phyloP scores from a whole-genome alignment of 768 basidiomycete genomes.

The Suillus americanus region DNA sequence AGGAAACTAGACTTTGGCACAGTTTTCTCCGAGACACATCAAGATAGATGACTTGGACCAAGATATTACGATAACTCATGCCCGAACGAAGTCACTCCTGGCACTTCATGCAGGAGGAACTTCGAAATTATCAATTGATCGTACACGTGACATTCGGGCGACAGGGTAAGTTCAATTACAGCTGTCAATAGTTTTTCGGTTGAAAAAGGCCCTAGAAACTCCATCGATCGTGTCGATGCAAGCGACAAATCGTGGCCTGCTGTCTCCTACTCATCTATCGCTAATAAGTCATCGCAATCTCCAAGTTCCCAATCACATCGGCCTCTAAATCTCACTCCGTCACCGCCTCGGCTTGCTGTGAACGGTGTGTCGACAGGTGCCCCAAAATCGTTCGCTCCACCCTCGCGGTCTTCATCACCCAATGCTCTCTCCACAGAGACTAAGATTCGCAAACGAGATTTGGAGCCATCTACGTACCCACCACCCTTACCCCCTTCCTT shows the following conservation, averaged over 20 bases:
- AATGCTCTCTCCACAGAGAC: constrained; percentile 41
- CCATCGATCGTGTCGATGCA: constrained; percentile 8
- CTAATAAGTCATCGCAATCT: constrained; percentile 18
- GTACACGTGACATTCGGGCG: not conserved
- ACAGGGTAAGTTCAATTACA: constrained; percentile 1
- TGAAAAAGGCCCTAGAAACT: not conserved
- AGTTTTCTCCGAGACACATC: constrained; percentile 58
- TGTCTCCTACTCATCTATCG: constrained; percentile 41
- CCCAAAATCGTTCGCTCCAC: constrained; percentile 45
- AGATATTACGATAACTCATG: constrained; percentile 21
- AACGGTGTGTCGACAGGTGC: constrained; percentile 68
- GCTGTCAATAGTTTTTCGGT: not conserved
- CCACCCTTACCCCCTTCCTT: constrained; percentile 33
- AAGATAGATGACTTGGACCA: constrained; percentile 21
- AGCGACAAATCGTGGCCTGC: constrained; percentile 41
- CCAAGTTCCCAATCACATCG: constrained; percentile 6
- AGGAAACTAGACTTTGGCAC: constrained; percentile 54
- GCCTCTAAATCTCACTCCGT: constrained; percentile 35
- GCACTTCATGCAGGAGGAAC: constrained; percentile 6
- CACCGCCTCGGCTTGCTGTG: constrained; percentile 63
- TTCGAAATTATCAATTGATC: constrained; percentile 2
- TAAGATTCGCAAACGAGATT: constrained; percentile 50
- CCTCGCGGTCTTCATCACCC: constrained; percentile 16
- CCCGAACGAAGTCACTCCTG: constrained; percentile 12
- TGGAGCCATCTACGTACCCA: constrained; percentile 50